Evolutionary conservation across 495 filamentous ascomycete species (phyloP), one percentile per base, ranked within the genome.

Genomic region (Tetracladium marchalianum): DNA sequence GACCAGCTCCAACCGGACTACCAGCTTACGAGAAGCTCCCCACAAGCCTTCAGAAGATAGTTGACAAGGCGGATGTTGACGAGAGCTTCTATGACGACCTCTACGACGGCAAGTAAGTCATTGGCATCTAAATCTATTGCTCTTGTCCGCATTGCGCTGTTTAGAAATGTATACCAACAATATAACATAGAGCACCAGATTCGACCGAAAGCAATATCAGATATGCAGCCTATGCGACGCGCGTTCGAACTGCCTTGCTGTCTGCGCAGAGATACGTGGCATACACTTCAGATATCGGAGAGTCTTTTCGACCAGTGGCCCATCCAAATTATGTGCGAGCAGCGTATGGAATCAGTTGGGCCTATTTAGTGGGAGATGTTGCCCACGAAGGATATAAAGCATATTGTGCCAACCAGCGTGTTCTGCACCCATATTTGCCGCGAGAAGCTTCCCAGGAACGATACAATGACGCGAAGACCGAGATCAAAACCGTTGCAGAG

Each of bases 281-380:
- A 52, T 98, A 97, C 67, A 97, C 92, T 11, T 90, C 85, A 31
- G 92, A 98, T 62, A 87, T 98, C 36, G 92, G 92, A 61, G 92
- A 98, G 63, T 93, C 86, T 8, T 98, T 98, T 66, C 82, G 92
- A 5, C 92, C 92, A 4, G 75, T 97, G 44, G 89, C 90, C 4
- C 87, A 96, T 62, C 90, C 87, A 0, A 79, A 66, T 54, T 68
- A 90, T 4, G 84, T 98, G 4, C 74, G 80, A 35, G 67, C 78
- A 43, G 92, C 92, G 7, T 98, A 98, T 63, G 90, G 77, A 45
- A 70, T 98, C 46, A 93, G 86, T 16, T 97, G 92, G 92, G 71
- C 80, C 15, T 98, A 98, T 60, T 71, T 98, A 37, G 63, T 86
- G 41, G 90, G 92, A 50, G 92, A 98, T 56, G 90, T 96, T 43